Evolutionary conservation across 202 grass and related monocot species (phyloP), one percentile per base, ranked within the genome.

Genomic region (Setaria italica): DNA sequence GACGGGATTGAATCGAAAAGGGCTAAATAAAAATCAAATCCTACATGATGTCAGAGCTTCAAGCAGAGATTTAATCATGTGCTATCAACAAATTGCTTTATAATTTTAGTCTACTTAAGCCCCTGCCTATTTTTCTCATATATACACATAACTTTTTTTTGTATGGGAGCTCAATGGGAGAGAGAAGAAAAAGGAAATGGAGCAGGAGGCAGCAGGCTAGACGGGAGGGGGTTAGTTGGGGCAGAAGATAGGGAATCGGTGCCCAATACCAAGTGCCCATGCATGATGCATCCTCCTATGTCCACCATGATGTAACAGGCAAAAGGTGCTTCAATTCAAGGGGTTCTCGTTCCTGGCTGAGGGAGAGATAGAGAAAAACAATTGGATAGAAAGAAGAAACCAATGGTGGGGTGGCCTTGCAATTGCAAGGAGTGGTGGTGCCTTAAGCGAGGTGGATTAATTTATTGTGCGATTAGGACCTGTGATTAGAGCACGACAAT

Each of bases 391-490:
- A 32, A 73, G 25, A 51, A 51, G 70, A 72, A 33, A 73, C 14
- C n/a, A 41, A 74, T 21, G 47, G 47, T 71, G 69, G 70, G 55
- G 56, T 67, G 47, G 47, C 42, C 21, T 6, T 58, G 70, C 70
- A 2, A 73, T 49, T 41, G 62, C 17, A 65, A 71, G 73, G 54
- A 79, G 46, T 3, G 74, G 66, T 78, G 80, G 55, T 55, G 80
- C 80, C 80, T 78, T 78, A 88, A 77, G 55, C 64, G 70, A 63
- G 80, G 65, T 84, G 56, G 67, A 55, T 88, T 88, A 79, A 66
- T 84, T 73, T 48, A 84, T 79, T 65, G 56, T 33, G 80, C 62
- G 86, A 88, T 88, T 84, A 88, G 37, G 80, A 88, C 80, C 7
- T 46, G 66, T 54, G 80, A 84, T 88, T 72, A 84, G 86, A 79